phyloP scores from a whole-genome alignment of 441 rosid species.

The Omphalea diandra region DNA sequence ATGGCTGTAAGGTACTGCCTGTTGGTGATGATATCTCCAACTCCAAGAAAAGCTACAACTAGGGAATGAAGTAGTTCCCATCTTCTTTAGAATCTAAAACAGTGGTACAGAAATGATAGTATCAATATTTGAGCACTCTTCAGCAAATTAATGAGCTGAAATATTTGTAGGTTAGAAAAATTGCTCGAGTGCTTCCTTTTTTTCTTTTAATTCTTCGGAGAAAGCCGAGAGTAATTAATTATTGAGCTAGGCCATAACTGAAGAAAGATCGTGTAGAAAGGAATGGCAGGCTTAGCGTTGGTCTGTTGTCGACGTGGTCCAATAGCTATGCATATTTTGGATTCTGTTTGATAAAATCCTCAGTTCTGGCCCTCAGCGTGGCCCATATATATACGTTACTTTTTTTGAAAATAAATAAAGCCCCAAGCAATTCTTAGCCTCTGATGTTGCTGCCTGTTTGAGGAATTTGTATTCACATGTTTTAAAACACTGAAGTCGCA shows the following conservation, averaged over 20 bases:
- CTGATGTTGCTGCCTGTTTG: not conserved
- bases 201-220: not conserved
- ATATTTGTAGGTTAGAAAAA: too few species aligned
- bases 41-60: slow-evolving; percentile 49
- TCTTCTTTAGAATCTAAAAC: slow-evolving; percentile 22
- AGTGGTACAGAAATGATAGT: not conserved
- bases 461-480: too few species aligned
- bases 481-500: too few species aligned
- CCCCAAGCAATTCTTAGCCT: not conserved
- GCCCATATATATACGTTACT: not conserved
- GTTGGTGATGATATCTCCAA: slow-evolving; percentile 32
- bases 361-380: slow-evolving; percentile 30
- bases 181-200: too few species aligned
- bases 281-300: not conserved
- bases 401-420: not conserved
- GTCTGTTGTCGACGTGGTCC: slow-evolving; percentile 42
- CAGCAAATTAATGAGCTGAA: slow-evolving; percentile 8
- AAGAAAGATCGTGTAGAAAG: too few species aligned
- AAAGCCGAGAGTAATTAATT: too few species aligned
- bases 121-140: not conserved
- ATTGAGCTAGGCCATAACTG: too few species aligned
- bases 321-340: slow-evolving; percentile 1
- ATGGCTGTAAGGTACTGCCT: slow-evolving; percentile 14
- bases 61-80: slow-evolving; percentile 45
- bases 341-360: slow-evolving; percentile 13